Base-by-base conservation (phyloP, 257 asterid species). In the Nicotiana otophora region DNA sequence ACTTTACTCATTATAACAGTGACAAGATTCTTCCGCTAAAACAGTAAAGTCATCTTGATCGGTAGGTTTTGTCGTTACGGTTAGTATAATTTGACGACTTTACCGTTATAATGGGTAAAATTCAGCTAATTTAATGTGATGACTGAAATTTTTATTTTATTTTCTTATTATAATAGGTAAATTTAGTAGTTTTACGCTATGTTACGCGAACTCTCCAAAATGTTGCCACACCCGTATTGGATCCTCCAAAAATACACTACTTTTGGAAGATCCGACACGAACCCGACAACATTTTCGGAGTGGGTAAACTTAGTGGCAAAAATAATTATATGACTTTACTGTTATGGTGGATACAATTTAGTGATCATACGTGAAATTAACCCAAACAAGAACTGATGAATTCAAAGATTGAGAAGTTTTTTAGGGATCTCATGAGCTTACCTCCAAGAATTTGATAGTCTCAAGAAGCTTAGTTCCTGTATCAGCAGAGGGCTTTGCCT, bases 401-500 rank as follows among this genome's bases (percentile, higher is more conserved):
- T 53, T 14, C 58, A 53, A 14, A 10, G 17, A 1, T 0, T 11
- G 19, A 53, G 19, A 53, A 15, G 0, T 14, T 14, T 53, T 53
- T 42, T 42, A 9, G 19, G 58, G 58, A 53, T 53, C 19, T 5
- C 16, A 36, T 39, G 53, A 11, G n/a, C 10, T 39, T 75, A 75
- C 80, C 80, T 75, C 80, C 76, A 90, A 81, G 85, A 84, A 84
- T 82, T 26, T 74, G 77, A 93, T 89, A 28, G 86, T 88, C 5
- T 87, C 83, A 39, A 91, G 84, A 78, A 93, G 93, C 87, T 91
- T 93, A 57, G 83, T 72, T 69, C 96, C 96, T 5, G 92, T 87
- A 61, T 85, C 90, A 34, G 91, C 84, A 68, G 91, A 80, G 78
- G 91, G 90, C 76, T 86, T 91, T 81, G 93, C 89, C 84, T 85